These are phyloP conservation scores for Magnaporthiopsis incrustans DNA, from an alignment of 2,329 filamentous ascomycete species.

Conservation along the genomic window DNA sequence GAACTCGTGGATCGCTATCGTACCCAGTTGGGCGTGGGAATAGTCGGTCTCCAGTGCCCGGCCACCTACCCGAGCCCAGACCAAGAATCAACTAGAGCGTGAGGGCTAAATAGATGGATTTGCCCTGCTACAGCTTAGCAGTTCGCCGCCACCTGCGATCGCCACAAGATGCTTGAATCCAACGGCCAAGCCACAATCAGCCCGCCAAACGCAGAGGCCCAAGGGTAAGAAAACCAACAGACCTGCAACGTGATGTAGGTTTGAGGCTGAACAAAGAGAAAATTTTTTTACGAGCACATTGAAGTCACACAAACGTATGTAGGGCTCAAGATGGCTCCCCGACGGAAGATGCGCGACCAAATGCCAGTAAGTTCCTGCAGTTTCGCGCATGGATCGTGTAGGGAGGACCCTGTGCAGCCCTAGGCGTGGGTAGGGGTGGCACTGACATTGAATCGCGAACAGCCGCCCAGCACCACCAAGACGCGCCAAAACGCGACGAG, in stretches of 20 bases:
- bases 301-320: neutral
- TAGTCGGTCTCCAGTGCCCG: conserved; percentile 24
- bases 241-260: neutral
- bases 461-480: neutral
- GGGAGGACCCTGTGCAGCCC: neutral
- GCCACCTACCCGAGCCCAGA: neutral
- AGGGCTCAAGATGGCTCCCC: neutral
- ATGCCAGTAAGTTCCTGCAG: neutral
- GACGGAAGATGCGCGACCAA: neutral
- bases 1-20: conserved; percentile 29
- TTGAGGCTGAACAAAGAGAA: neutral
- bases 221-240: neutral
- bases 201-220: neutral
- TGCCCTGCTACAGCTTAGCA: neutral
- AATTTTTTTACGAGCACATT: neutral
- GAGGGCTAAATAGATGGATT: neutral
- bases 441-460: neutral
- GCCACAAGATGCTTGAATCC: neutral
- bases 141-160: neutral
- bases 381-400: neutral
- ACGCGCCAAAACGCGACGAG: conserved; percentile 1
- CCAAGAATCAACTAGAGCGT: neutral
- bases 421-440: neutral
- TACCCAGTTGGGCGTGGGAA: conserved; percentile 28
- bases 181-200: neutral